phyloP scores from a whole-genome alignment of 805 yeast genomes.

The Saccharomycopsis vini region DNA sequence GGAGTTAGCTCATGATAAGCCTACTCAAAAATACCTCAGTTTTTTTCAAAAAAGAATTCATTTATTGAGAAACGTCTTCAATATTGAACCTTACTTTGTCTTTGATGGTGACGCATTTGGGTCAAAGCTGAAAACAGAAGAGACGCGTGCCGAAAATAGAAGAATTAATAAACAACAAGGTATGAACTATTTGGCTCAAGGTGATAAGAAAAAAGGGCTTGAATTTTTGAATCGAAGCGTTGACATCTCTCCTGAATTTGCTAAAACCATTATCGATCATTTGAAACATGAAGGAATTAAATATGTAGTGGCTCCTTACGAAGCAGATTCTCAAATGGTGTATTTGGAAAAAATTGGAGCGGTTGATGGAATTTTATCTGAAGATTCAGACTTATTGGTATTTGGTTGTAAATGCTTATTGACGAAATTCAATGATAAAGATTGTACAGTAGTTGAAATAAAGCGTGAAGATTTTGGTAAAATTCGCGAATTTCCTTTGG shows the following conservation, averaged over 20 bases:
- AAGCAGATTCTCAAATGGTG: conserved; percentile 96
- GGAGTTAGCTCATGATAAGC: conserved; percentile 63
- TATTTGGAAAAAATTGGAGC: conserved; percentile 65
- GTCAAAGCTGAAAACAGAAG: conserved; percentile 66
- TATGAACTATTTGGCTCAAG: conserved; percentile 37
- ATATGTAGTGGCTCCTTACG: conserved; percentile 93
- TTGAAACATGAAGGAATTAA: conserved; percentile 48
- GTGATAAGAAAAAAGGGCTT: conserved; percentile 47
- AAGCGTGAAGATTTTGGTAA: conserved; percentile 43
- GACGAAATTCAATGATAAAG: conserved; percentile 71
- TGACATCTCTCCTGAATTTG: conserved; percentile 86
- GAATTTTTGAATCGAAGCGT: conserved; percentile 70
- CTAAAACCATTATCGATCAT: conserved; percentile 70
- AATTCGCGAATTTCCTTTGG: conserved; percentile 40
- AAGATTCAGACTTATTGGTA: conserved; percentile 85
- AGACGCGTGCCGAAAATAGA: conserved; percentile 50
- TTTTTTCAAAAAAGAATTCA: conserved; percentile 59
- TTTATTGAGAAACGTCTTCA: conserved; percentile 51
- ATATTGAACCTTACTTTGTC: conserved; percentile 76
- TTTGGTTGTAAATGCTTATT: conserved; percentile 75
- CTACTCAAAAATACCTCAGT: conserved; percentile 64
- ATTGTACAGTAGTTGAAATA: conserved; percentile 56
- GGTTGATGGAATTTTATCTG: conserved; percentile 83
- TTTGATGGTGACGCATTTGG: conserved; percentile 89
- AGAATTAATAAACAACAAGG: conserved; percentile 52